phyloP scores from a whole-genome alignment of 805 yeast species.

The Candida koratica region DNA sequence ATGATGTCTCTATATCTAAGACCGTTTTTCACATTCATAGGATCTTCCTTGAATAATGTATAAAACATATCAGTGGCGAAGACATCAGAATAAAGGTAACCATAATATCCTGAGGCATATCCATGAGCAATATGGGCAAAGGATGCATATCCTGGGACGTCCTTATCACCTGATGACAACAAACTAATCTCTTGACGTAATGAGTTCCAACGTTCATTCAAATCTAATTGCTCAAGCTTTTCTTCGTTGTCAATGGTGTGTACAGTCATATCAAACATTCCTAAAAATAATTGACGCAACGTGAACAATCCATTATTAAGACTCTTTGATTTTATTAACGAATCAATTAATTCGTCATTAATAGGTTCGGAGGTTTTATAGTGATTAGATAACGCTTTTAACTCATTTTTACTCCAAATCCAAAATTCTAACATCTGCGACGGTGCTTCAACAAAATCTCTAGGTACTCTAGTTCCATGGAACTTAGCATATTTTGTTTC shows the following conservation, averaged over 20 bases:
- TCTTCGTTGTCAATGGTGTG: constrained; percentile 45
- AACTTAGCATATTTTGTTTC: constrained; percentile 61
- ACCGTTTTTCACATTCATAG: constrained; percentile 61
- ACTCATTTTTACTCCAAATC: constrained; percentile 71
- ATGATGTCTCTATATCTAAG: constrained; percentile 65
- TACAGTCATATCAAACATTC: constrained; percentile 68
- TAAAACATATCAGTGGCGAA: constrained; percentile 82
- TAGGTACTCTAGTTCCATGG: constrained; percentile 71
- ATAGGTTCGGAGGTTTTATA: constrained; percentile 58
- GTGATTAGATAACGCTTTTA: constrained; percentile 60
- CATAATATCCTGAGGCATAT: constrained; percentile 83
- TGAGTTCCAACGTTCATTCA: constrained; percentile 59
- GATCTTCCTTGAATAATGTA: constrained; percentile 62
- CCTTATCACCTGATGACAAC: constrained; percentile 50
- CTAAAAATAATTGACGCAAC: constrained; percentile 75
- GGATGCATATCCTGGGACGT: constrained; percentile 66
- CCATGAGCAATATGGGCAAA: constrained; percentile 82
- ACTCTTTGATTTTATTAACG: constrained; percentile 61
- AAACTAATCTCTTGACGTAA: constrained; percentile 60
- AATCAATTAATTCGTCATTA: constrained; percentile 52
- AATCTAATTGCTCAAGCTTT: constrained; percentile 44
- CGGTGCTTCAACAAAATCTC: constrained; percentile 91
- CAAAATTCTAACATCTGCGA: constrained; percentile 86
- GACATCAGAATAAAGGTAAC: constrained; percentile 81
- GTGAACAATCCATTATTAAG: constrained; percentile 72